A percentile compares a stretch with the other conserved stretches of the same genome.
Evolutionary conservation across 768 basidiomycete genomes (phyloP).

Genomic region (Tubosaeta brunneosetosa): DNA sequence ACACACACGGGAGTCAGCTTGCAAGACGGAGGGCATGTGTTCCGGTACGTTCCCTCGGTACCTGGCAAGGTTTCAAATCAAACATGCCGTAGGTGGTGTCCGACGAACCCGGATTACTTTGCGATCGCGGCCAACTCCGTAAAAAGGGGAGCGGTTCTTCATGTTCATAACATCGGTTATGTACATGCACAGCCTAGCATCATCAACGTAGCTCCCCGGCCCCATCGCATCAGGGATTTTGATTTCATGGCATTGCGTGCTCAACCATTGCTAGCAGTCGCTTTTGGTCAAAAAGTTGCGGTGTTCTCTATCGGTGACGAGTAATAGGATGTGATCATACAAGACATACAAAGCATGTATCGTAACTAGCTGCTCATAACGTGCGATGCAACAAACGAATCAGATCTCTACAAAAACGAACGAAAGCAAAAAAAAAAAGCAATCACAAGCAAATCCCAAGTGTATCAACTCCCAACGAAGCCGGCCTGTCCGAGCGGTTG

Average conservation of each 20-base stretch:
- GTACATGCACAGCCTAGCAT: slow-evolving; percentile 58
- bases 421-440: not conserved
- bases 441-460: not conserved
- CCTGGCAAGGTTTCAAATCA: not conserved
- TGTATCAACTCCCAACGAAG: slow-evolving; percentile 20
- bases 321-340: slow-evolving; percentile 20
- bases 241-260: slow-evolving; percentile 64
- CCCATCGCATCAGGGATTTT: slow-evolving; percentile 66
- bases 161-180: slow-evolving; percentile 65
- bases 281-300: slow-evolving; percentile 53
- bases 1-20: slow-evolving; percentile 57
- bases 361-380: slow-evolving; percentile 14
- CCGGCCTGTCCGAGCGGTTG: slow-evolving; percentile 21
- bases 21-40: slow-evolving; percentile 60
- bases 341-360: slow-evolving; percentile 19
- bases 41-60: slow-evolving; percentile 44
- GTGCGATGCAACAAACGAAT: slow-evolving; percentile 3
- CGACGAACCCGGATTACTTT: slow-evolving; percentile 70
- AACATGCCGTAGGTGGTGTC: slow-evolving; percentile 63
- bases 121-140: slow-evolving; percentile 64
- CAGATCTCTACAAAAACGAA: slow-evolving; percentile 4
- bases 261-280: slow-evolving; percentile 64
- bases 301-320: slow-evolving; percentile 67
- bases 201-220: slow-evolving; percentile 54
- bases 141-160: slow-evolving; percentile 58